Percentiles rank a stretch among this genome's conserved stretches.
phyloP scores from a whole-genome alignment of 495 filamentous ascomycete genomes.

The Aspergillus heteromorphus region DNA sequence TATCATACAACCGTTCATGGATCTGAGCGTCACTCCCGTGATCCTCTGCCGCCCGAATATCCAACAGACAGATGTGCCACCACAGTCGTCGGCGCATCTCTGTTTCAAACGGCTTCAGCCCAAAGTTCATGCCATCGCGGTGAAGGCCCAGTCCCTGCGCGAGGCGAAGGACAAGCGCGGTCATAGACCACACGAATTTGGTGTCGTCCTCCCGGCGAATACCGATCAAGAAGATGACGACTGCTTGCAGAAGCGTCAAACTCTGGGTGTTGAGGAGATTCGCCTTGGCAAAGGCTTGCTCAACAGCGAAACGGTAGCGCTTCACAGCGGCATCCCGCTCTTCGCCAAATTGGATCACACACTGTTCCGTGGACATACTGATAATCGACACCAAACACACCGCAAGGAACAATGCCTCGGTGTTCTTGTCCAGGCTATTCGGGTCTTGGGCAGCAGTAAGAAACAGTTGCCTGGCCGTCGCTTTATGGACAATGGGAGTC shows the following conservation, averaged over 20 bases:
- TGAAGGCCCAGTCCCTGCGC: slow-evolving; percentile 77
- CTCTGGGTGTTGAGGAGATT: slow-evolving; percentile 72
- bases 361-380: slow-evolving; percentile 51
- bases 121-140: slow-evolving; percentile 70
- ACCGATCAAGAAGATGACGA: slow-evolving; percentile 64
- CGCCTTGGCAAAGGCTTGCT: slow-evolving; percentile 72
- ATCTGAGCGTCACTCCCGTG: slow-evolving; percentile 78
- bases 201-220: slow-evolving; percentile 63
- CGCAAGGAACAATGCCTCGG: slow-evolving; percentile 70
- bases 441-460: slow-evolving; percentile 41
- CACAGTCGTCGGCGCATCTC: slow-evolving; percentile 83
- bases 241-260: slow-evolving; percentile 69
- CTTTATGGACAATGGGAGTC: slow-evolving; percentile 62
- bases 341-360: slow-evolving; percentile 30
- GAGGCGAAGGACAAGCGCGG: slow-evolving; percentile 68
- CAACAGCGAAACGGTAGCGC: slow-evolving; percentile 72
- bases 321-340: slow-evolving; percentile 42
- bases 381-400: slow-evolving; percentile 74
- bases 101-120: slow-evolving; percentile 67
- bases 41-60: slow-evolving; percentile 74
- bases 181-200: slow-evolving; percentile 63
- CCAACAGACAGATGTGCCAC: slow-evolving; percentile 76
- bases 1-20: slow-evolving; percentile 65
- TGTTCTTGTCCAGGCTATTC: slow-evolving; percentile 51
- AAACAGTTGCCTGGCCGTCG: slow-evolving; percentile 49